These are phyloP conservation scores for Ascochyta viciae-villosae DNA, from an alignment of 2,329 filamentous ascomycete genomes.

Conservation along the genomic window DNA sequence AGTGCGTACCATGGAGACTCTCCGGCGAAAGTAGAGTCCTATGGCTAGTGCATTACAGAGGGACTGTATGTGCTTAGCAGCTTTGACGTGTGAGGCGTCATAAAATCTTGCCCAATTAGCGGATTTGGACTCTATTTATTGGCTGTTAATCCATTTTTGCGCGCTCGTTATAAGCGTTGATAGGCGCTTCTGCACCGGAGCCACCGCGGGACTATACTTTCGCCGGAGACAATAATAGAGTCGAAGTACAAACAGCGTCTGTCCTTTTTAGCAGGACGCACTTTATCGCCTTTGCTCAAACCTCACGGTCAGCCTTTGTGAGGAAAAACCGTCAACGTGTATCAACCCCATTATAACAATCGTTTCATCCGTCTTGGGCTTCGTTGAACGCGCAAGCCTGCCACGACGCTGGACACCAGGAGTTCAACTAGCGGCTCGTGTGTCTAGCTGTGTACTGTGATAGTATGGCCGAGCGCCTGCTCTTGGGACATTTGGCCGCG, in stretches of 20 bases:
- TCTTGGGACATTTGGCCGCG: no score
- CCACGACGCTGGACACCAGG: background rate
- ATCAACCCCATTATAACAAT: background rate
- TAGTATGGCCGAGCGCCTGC: background rate
- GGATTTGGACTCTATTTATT: no score
- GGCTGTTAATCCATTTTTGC: no score
- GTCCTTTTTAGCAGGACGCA: constrained; percentile 14
- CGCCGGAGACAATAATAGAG: no score
- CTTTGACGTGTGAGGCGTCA: no score
- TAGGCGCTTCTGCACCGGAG: background rate
- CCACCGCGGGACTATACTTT: background rate
- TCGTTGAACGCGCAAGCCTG: background rate
- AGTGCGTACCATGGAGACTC: no score
- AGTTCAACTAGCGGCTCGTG: no score
- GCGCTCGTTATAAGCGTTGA: no score
- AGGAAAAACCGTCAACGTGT: constrained; percentile 11
- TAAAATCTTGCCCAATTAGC: no score
- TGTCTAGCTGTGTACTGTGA: constrained; percentile 3
- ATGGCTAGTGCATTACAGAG: no score
- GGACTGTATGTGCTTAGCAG: no score
- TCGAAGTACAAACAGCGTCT: constrained; percentile 10
- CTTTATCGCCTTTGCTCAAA: constrained; percentile 5
- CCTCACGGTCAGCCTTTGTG: constrained; percentile 2
- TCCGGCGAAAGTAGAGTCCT: no score
- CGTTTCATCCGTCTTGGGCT: background rate